Conservation (phyloP, 2,329 filamentous ascomycete genomes). For the Epichloe hybrida region DNA sequence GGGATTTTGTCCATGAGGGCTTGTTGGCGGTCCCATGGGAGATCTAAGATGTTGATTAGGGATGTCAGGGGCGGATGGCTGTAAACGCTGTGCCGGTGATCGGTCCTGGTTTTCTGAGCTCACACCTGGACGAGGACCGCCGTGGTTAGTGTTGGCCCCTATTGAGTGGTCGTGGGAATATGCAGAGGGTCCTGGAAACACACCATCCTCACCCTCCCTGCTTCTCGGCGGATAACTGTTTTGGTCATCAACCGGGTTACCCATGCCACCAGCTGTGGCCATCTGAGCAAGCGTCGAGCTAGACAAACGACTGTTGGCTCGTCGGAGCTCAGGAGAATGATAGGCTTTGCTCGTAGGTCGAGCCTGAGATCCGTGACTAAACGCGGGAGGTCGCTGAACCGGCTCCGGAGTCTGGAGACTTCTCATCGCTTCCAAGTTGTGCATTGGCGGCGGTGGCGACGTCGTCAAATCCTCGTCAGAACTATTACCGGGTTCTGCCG, state of each 20-base stretch:
- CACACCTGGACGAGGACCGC: constrained; percentile 40
- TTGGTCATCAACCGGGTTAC: constrained; percentile 24
- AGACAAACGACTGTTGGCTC: constrained; percentile 75
- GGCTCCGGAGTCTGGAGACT: constrained; percentile 56
- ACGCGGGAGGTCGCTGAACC: constrained; percentile 64
- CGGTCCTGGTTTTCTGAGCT: constrained; percentile 24
- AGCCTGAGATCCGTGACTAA: constrained; percentile 61
- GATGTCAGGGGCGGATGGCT: constrained; percentile 27
- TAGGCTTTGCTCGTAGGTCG: constrained; percentile 55
- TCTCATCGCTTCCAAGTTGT: constrained; percentile 40
- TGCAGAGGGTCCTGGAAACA: constrained; percentile 32
- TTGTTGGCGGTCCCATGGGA: constrained; percentile 24
- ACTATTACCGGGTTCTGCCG: constrained; percentile 36
- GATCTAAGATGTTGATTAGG: constrained; percentile 30
- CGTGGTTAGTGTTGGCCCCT: constrained; percentile 40
- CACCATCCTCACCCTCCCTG: constrained; percentile 20
- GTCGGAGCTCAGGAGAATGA: constrained; percentile 63
- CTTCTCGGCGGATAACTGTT: constrained; percentile 16
- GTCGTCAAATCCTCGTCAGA: constrained; percentile 41
- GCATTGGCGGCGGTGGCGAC: constrained; percentile 25
- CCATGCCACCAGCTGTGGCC: constrained; percentile 50
- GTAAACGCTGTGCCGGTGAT: constrained; percentile 21
- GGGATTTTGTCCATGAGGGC: constrained; percentile 19
- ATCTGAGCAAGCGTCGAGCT: constrained; percentile 69
- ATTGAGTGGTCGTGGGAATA: constrained; percentile 35